phyloP scores from a whole-genome alignment of 2,329 filamentous ascomycete species.

The Hymenoscyphus infarciens region DNA sequence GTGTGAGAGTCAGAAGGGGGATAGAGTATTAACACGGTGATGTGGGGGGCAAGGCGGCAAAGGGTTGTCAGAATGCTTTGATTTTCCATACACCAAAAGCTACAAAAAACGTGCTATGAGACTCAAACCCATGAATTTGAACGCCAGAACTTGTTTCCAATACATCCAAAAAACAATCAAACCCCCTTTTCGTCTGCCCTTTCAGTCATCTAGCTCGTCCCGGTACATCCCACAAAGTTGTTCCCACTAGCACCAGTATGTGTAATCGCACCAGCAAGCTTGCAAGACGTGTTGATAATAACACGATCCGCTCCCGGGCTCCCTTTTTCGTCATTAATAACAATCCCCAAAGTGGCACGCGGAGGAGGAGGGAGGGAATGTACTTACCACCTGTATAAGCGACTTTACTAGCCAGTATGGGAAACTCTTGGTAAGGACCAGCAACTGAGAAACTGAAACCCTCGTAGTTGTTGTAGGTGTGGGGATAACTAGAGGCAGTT shows the following conservation, averaged over 20 bases:
- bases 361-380: background rate
- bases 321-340: slow-evolving; percentile 37
- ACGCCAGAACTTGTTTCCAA: background rate
- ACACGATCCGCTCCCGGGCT: slow-evolving; percentile 65
- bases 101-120: too few relatives aligned
- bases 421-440: slow-evolving; percentile 63
- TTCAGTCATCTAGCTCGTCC: slow-evolving; percentile 13
- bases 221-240: slow-evolving; percentile 60
- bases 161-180: background rate
- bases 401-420: slow-evolving; percentile 46
- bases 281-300: slow-evolving; percentile 54
- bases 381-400: slow-evolving; percentile 50
- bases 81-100: too few relatives aligned
- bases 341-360: background rate
- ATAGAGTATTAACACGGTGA: too few relatives aligned
- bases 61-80: too few relatives aligned
- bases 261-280: slow-evolving; percentile 62
- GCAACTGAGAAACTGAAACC: slow-evolving; percentile 55
- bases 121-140: background rate
- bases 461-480: slow-evolving; percentile 59
- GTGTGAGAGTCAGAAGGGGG: too few relatives aligned
- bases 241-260: slow-evolving; percentile 67
- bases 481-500: slow-evolving; percentile 44
- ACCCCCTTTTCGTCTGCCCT: background rate
- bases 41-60: too few relatives aligned